A percentile compares a stretch with the other conserved stretches of the same genome.
These are phyloP conservation scores for Cucurbita ficifolia DNA, from an alignment of 306 rosid genomes.

Conservation along the genomic window DNA sequence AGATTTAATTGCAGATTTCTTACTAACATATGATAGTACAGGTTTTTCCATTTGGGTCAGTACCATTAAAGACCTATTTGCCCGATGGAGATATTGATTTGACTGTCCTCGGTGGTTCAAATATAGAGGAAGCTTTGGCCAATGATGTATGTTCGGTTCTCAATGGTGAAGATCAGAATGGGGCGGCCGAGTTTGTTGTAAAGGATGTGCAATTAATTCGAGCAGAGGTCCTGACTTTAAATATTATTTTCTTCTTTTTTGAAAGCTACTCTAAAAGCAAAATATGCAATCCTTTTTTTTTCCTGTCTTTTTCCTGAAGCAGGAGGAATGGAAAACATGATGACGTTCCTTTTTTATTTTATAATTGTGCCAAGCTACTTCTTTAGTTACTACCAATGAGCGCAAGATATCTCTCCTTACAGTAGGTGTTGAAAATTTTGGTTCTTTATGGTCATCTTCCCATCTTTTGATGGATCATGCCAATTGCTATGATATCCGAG, in stretches of 20 bases:
- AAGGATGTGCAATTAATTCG: conserved; percentile 80
- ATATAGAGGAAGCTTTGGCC: conserved; percentile 48
- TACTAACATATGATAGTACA: conserved; percentile 12
- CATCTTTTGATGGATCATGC: background rate
- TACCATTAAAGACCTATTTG: conserved; percentile 79
- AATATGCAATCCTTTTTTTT: background rate
- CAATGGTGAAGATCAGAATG: conserved; percentile 48
- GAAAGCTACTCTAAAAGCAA: background rate
- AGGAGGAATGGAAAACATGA: too few species aligned
- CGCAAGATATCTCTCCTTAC: background rate
- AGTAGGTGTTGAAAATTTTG: background rate
- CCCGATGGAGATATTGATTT: conserved; percentile 96
- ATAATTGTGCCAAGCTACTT: background rate
- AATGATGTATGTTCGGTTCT: conserved; percentile 45
- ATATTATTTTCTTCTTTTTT: background rate
- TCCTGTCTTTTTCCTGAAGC: too few species aligned
- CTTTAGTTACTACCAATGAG: background rate
- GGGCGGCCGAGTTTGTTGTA: conserved; percentile 54
- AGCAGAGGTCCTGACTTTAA: conserved; percentile 62
- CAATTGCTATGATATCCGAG: background rate
- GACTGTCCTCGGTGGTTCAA: conserved; percentile 40
- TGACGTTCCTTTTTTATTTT: too few species aligned
- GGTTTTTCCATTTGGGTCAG: conserved; percentile 87
- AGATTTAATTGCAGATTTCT: background rate
- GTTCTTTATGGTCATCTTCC: background rate